phyloP scores from a whole-genome alignment of 495 filamentous ascomycete genomes.

The Antarctomyces pellizariae region DNA sequence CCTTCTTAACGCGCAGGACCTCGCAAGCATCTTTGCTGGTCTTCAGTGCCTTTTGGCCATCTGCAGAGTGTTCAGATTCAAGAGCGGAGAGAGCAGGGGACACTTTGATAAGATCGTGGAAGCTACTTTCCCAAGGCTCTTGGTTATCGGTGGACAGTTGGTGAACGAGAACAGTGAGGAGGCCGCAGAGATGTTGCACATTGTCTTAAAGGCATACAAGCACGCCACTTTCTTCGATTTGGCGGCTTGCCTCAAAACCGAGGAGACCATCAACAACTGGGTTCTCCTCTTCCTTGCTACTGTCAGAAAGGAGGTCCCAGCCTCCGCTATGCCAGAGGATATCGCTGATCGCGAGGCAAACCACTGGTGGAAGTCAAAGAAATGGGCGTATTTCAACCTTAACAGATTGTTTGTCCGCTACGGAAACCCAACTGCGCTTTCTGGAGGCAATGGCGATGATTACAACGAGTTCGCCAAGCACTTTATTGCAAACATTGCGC shows the following conservation, averaged over 20 bases:
- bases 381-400: conserved; percentile 94
- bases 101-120: conserved; percentile 91
- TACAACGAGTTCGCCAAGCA: conserved; percentile 62
- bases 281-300: conserved; percentile 81
- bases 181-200: conserved; percentile 88
- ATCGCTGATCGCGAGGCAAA: conserved; percentile 71
- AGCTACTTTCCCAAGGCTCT: conserved; percentile 71
- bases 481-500: conserved; percentile 79
- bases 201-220: conserved; percentile 88
- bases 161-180: conserved; percentile 79
- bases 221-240: conserved; percentile 95
- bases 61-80: conserved; percentile 85
- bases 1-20: conserved; percentile 61
- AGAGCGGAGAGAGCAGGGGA: conserved; percentile 49
- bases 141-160: conserved; percentile 64
- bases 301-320: conserved; percentile 64
- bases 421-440: conserved; percentile 53
- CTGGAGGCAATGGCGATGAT: conserved; percentile 42
- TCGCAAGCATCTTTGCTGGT: conserved; percentile 70
- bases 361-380: conserved; percentile 99
- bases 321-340: conserved; percentile 57
- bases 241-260: conserved; percentile 46
- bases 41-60: conserved; percentile 84
- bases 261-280: conserved; percentile 76
- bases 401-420: conserved; percentile 92